These are phyloP conservation scores for Psophocarpus tetragonolobus DNA, from an alignment of 306 rosid species.

Conservation along the genomic window DNA sequence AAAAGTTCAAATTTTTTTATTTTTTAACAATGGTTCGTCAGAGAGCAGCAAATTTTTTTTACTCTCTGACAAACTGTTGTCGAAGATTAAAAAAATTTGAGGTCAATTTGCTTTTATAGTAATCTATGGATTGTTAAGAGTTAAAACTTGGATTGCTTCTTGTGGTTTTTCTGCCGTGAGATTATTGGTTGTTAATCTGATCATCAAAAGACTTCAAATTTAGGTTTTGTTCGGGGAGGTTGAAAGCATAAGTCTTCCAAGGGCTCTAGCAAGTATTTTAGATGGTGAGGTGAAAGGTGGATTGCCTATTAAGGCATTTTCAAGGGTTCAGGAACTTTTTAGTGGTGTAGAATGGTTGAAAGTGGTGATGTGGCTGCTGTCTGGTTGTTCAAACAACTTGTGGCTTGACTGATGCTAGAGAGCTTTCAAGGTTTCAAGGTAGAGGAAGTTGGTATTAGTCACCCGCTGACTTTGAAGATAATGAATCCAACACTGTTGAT, in stretches of 20 bases:
- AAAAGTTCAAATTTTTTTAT: too few relatives aligned
- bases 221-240: slow-evolving; percentile 97
- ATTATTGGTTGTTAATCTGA: slow-evolving; percentile 35
- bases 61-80: too few relatives aligned
- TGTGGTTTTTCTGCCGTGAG: slow-evolving; percentile 12
- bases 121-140: slow-evolving; percentile 22
- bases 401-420: slow-evolving; percentile 74
- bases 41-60: too few relatives aligned
- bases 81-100: too few relatives aligned
- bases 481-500: slow-evolving; percentile 89
- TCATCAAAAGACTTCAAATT: slow-evolving; percentile 30
- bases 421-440: slow-evolving; percentile 73
- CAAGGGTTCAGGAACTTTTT: slow-evolving; percentile 96
- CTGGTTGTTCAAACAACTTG: slow-evolving; percentile 90
- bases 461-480: slow-evolving; percentile 89
- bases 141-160: neutral
- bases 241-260: slow-evolving; percentile 76
- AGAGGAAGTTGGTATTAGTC: slow-evolving; percentile 76
- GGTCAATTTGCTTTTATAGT: slow-evolving; percentile 52
- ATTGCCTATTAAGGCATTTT: slow-evolving; percentile 93
- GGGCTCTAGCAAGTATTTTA: slow-evolving; percentile 71
- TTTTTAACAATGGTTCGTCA: too few relatives aligned
- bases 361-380: slow-evolving; percentile 85
- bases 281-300: slow-evolving; percentile 98
- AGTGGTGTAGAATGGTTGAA: slow-evolving; percentile 86